Conservation (phyloP, 2,329 filamentous ascomycete genomes). For the Chrysoporthe austroafricana region DNA sequence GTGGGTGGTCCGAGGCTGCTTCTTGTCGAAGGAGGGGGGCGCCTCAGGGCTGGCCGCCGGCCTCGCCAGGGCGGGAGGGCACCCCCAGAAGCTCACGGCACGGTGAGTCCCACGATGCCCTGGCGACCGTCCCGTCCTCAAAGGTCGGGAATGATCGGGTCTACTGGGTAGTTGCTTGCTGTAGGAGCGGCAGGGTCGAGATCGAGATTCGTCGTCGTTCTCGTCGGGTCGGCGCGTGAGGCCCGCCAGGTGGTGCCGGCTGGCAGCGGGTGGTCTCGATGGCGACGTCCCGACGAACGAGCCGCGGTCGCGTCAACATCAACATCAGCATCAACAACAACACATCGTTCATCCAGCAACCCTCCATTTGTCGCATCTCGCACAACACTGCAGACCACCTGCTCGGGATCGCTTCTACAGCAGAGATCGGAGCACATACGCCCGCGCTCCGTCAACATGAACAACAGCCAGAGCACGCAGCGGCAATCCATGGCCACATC, state of each 20-base stretch:
- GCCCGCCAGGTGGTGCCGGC: slow-evolving; percentile 8
- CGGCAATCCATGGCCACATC: slow-evolving; percentile 43
- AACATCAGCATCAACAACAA: background rate
- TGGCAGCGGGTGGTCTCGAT: background rate
- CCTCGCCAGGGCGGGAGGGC: background rate
- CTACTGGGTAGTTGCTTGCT: too few relatives aligned
- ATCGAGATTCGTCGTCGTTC: background rate
- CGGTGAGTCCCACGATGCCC: too few relatives aligned
- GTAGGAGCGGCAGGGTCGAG: too few relatives aligned
- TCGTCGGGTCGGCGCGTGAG: too few relatives aligned
- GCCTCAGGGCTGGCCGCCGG: background rate
- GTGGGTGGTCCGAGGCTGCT: background rate
- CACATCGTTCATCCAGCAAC: slow-evolving; percentile 11
- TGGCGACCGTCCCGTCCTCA: too few relatives aligned
- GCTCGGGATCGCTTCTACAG: background rate
- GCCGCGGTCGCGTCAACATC: slow-evolving; percentile 9
- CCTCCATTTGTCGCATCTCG: background rate
- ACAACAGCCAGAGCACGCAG: slow-evolving; percentile 34
- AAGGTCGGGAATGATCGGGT: too few relatives aligned
- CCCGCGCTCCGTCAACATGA: slow-evolving; percentile 31
- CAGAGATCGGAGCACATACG: background rate
- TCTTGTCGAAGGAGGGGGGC: background rate
- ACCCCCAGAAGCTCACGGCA: too few relatives aligned
- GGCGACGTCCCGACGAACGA: background rate
- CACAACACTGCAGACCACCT: background rate